phyloP scores from a whole-genome alignment of 371 early-diverging fungal species.

The Zychaea mexicana region DNA sequence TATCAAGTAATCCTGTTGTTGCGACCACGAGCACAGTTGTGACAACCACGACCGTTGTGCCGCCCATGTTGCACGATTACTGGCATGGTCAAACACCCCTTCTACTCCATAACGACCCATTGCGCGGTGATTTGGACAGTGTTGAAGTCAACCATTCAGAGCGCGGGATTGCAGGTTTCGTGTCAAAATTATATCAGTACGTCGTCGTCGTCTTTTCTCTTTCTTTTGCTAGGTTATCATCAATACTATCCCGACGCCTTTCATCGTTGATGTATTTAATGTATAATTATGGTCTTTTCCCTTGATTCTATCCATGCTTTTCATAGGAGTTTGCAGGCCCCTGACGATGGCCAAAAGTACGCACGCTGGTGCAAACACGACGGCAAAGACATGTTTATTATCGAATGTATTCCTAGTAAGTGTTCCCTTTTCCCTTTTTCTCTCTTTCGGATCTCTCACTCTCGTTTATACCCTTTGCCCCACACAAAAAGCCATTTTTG shows the following conservation, averaged over 20 bases:
- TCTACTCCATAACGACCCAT: not conserved
- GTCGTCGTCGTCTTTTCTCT: slow-evolving; percentile 18
- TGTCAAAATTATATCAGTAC: slow-evolving; percentile 53
- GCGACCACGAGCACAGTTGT: no score
- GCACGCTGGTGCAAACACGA: slow-evolving; percentile 47
- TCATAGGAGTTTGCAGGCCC: slow-evolving; percentile 40
- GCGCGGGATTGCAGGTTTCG: slow-evolving; percentile 51
- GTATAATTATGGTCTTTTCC: no score
- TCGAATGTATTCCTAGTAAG: slow-evolving; percentile 51
- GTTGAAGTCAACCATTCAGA: slow-evolving; percentile 27
- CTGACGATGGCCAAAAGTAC: slow-evolving; percentile 41
- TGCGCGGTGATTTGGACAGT: slow-evolving; percentile 3
- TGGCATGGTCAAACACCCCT: slow-evolving; percentile 16
- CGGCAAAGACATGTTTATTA: slow-evolving; percentile 52
- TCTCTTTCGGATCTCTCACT: slow-evolving; percentile 2
- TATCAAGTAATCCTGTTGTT: not conserved
- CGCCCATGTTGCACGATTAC: slow-evolving; percentile 15
- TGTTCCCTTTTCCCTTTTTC: slow-evolving; percentile 6
- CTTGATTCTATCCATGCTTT: not conserved
- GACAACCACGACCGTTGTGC: not conserved
- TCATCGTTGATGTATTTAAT: no score
- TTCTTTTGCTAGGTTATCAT: not conserved
- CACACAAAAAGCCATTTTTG: not conserved
- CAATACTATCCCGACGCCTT: no score
- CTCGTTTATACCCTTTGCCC: not conserved